These are phyloP conservation scores for Linnemannia exigua DNA, from an alignment of 192 early-diverging fungal species.

Conservation along the genomic window DNA sequence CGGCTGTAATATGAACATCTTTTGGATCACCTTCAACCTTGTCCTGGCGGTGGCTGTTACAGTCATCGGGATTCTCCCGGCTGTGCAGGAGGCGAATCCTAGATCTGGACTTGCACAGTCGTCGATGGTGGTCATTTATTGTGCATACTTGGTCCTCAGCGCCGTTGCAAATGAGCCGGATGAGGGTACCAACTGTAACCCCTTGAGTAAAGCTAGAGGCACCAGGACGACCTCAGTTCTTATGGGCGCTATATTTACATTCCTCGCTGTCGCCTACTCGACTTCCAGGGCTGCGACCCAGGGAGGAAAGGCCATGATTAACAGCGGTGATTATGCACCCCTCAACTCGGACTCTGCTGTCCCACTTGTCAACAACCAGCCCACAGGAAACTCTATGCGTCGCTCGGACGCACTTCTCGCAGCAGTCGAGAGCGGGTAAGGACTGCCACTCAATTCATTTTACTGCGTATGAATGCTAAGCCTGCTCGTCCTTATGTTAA, in stretches of 20 bases:
- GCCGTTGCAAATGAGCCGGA: slow-evolving; percentile 84
- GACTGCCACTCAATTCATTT: not conserved
- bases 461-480: not conserved
- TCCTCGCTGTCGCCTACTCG: slow-evolving; percentile 92
- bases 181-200: slow-evolving; percentile 81
- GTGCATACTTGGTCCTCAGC: slow-evolving; percentile 88
- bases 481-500: not conserved
- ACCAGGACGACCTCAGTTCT: slow-evolving; percentile 84
- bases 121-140: slow-evolving; percentile 91
- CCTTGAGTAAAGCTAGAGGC: slow-evolving; percentile 74
- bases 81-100: slow-evolving; percentile 89
- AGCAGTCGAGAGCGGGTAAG: slow-evolving; percentile 68
- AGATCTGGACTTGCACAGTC: slow-evolving; percentile 94
- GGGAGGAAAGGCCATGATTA: slow-evolving; percentile 74
- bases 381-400: slow-evolving; percentile 28
- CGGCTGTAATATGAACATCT: slow-evolving; percentile 90
- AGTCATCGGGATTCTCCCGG: slow-evolving; percentile 76
- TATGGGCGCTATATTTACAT: slow-evolving; percentile 91
- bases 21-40: slow-evolving; percentile 92
- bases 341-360: slow-evolving; percentile 64
- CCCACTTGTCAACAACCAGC: slow-evolving; percentile 62
- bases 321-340: slow-evolving; percentile 66
- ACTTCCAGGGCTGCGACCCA: slow-evolving; percentile 90
- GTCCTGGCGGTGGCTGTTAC: slow-evolving; percentile 76
- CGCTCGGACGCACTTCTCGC: slow-evolving; percentile 53